Evolutionary conservation across 2,329 filamentous ascomycete genomes (phyloP).

Genomic region (Ceratocystiopsis brevicomis): DNA sequence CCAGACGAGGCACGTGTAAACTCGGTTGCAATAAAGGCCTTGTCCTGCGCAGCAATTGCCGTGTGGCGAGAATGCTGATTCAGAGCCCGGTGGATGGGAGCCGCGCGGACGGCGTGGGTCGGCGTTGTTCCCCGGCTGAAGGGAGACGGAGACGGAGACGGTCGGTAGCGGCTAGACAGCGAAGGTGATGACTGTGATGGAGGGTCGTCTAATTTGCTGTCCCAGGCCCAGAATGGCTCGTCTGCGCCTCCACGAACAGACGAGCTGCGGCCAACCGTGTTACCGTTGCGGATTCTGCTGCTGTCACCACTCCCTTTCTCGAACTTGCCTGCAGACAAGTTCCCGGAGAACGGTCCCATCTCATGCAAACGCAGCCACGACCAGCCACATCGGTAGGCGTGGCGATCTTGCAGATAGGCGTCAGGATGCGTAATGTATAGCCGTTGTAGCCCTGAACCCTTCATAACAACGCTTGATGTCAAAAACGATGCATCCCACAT

Average conservation of each 20-base stretch:
- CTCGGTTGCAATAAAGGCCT: too few relatives aligned
- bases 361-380: constrained; percentile 52
- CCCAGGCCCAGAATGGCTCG: constrained; percentile 50
- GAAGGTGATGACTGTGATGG: constrained; percentile 15
- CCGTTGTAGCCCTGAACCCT: constrained; percentile 40
- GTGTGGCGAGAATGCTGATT: constrained; percentile 5
- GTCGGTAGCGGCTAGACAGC: background rate
- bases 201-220: constrained; percentile 42
- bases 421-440: constrained; percentile 61
- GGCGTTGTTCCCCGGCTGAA: constrained; percentile 3
- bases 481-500: constrained; percentile 57
- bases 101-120: background rate
- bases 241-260: constrained; percentile 7
- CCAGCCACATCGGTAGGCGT: constrained; percentile 38
- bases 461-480: constrained; percentile 53
- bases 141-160: constrained; percentile 2
- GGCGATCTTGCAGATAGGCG: constrained; percentile 48
- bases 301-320: background rate
- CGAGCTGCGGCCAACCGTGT: background rate
- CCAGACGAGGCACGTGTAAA: background rate
- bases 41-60: too few relatives aligned
- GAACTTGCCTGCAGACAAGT: too few relatives aligned
- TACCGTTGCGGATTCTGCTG: background rate
- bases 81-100: background rate
- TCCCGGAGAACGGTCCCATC: constrained; percentile 16